phyloP scores from a whole-genome alignment of 176 grass and related monocot genomes.

The Aechmea fasciata region DNA sequence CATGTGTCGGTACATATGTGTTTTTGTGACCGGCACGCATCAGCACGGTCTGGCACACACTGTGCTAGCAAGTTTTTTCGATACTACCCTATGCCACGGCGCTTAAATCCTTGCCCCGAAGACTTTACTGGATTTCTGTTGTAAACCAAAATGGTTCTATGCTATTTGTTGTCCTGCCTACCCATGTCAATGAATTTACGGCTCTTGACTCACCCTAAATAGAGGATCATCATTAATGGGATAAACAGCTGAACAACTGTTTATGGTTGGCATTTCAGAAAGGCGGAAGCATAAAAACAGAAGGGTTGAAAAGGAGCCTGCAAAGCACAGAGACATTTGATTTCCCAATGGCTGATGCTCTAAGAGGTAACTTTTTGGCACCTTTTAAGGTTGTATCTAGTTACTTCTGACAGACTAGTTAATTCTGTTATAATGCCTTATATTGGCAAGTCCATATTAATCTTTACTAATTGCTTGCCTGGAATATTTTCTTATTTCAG shows the following conservation, averaged over 20 bases:
- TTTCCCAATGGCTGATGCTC: conserved; percentile 59
- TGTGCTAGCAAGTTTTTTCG: too few relatives aligned
- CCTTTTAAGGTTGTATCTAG: conserved; percentile 6
- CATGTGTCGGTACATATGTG: too few relatives aligned
- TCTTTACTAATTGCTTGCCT: conserved; percentile 13
- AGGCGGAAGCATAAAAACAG: conserved; percentile 53
- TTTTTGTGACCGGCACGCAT: too few relatives aligned
- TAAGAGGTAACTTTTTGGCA: conserved; percentile 47
- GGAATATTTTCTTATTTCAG: conserved; percentile 14
- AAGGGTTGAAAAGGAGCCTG: conserved; percentile 95
- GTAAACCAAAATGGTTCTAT: too few relatives aligned
- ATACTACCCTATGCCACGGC: too few relatives aligned
- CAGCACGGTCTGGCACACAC: too few relatives aligned
- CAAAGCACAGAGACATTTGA: conserved; percentile 73
- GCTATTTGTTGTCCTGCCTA: background rate
- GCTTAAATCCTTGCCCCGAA: too few relatives aligned
- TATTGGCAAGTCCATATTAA: too few relatives aligned
- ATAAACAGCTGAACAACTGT: conserved; percentile 6
- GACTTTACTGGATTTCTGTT: too few relatives aligned
- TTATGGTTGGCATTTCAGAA: conserved; percentile 51
- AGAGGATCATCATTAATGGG: conserved; percentile 8
- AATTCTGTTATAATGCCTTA: background rate
- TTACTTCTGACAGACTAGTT: background rate
- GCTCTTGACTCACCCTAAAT: background rate
- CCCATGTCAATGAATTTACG: background rate